Conservation (phyloP, 176 grass and related monocot genomes). For the Aegilops speltoides region DNA sequence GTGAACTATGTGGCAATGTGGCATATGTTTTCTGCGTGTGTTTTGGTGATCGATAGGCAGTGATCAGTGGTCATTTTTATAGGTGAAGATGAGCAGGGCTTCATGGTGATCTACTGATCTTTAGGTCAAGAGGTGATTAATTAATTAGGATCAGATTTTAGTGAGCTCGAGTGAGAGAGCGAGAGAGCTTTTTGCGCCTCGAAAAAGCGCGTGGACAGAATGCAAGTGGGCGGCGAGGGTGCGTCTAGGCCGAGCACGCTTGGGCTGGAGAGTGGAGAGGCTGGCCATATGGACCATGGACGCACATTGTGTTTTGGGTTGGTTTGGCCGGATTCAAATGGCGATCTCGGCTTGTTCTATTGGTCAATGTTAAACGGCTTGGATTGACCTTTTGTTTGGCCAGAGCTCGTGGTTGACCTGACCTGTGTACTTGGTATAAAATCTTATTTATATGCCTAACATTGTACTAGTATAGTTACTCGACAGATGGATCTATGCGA, state of each 20-base stretch:
- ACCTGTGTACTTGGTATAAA: background rate
- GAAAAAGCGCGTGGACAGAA: constrained; percentile 26
- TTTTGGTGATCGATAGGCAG: background rate
- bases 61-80: constrained; percentile 29
- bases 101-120: constrained; percentile 19
- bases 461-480: too few species aligned
- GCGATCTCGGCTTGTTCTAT: background rate
- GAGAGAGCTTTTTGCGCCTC: constrained; percentile 25
- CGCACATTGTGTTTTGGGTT: constrained; percentile 24
- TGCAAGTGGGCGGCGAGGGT: background rate
- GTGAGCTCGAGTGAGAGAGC: background rate
- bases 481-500: too few species aligned
- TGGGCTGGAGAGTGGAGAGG: background rate
- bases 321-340: constrained; percentile 55
- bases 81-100: background rate
- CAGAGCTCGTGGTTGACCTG: background rate
- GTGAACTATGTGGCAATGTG: background rate
- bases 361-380: constrained; percentile 20
- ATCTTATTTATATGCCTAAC: too few species aligned
- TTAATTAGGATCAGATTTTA: background rate
- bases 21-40: background rate
- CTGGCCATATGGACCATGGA: background rate
- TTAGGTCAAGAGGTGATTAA: background rate
- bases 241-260: constrained; percentile 1
- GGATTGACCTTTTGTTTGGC: background rate